Percentiles rank a stretch among this genome's conserved stretches.
Conservation (phyloP, 371 early-diverging fungal genomes). For the Zancudomyces culisetae region DNA sequence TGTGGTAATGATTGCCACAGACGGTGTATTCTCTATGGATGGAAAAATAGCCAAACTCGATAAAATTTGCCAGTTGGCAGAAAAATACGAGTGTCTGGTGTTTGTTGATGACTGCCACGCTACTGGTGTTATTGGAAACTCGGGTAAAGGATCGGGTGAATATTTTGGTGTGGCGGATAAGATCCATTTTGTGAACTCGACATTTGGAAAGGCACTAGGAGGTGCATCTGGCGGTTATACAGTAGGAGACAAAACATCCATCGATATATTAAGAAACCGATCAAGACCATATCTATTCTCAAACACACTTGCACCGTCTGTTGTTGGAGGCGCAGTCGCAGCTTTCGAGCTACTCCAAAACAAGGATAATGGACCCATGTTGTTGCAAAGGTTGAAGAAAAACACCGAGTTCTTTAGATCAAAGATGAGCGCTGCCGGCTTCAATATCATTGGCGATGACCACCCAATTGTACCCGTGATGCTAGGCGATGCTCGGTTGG, state of each 20-base stretch:
- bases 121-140: constrained; percentile 37
- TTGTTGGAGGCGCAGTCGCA: constrained; percentile 37
- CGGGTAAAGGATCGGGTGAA: constrained; percentile 37
- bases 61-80: constrained; percentile 37
- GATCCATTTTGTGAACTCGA: constrained; percentile 39
- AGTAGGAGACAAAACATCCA: constrained; percentile 27
- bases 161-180: constrained; percentile 32
- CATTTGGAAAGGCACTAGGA: constrained; percentile 43
- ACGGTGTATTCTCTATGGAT: constrained; percentile 48
- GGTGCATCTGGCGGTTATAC: constrained; percentile 46
- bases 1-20: constrained; percentile 11
- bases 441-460: constrained; percentile 31
- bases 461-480: constrained; percentile 42
- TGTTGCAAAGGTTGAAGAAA: constrained; percentile 28
- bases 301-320: constrained; percentile 39
- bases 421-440: constrained; percentile 31
- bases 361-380: constrained; percentile 12
- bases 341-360: constrained; percentile 32
- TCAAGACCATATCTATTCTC: constrained; percentile 42
- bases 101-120: constrained; percentile 46
- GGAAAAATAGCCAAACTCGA: constrained; percentile 36
- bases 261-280: constrained; percentile 32
- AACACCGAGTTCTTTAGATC: constrained; percentile 32
- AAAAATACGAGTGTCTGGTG: constrained; percentile 35
- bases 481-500: constrained; percentile 38